Evolutionary conservation across 2,329 filamentous ascomycete species (phyloP).

Genomic region (Emydomyces testavorans): DNA sequence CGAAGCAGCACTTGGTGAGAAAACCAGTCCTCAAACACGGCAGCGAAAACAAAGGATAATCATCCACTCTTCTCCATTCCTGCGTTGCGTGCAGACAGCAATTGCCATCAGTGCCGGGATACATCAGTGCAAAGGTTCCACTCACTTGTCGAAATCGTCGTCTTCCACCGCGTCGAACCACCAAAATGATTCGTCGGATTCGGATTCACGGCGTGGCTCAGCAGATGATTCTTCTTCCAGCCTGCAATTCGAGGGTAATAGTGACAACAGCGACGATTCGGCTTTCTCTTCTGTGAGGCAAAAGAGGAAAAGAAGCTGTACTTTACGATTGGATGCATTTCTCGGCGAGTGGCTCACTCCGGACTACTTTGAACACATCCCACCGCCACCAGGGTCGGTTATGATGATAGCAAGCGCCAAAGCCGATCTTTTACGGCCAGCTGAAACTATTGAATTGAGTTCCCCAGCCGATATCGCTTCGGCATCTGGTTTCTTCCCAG

Average conservation of each 20-base stretch:
- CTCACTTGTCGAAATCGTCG: neutral
- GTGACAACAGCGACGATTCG: neutral
- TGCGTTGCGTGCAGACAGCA: conserved; percentile 85
- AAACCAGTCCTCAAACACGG: conserved; percentile 18
- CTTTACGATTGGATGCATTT: conserved; percentile 75
- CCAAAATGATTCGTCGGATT: conserved; percentile 9
- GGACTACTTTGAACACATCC: conserved; percentile 87
- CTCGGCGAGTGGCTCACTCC: conserved; percentile 91
- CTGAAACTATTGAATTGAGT: conserved; percentile 47
- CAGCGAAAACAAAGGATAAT: conserved; percentile 58
- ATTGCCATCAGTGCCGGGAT: conserved; percentile 79
- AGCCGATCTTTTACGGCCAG: conserved; percentile 66
- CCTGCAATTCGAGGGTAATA: no score
- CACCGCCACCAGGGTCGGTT: conserved; percentile 70
- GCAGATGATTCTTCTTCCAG: no score
- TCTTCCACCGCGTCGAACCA: conserved; percentile 13
- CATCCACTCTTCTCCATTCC: conserved; percentile 85
- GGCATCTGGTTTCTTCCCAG: conserved; percentile 41
- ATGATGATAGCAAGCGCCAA: conserved; percentile 86
- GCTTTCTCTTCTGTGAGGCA: neutral
- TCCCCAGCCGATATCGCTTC: conserved; percentile 29
- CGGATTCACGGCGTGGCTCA: neutral
- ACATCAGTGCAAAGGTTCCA: conserved; percentile 33
- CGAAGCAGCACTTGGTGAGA: neutral
- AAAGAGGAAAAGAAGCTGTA: conserved; percentile 9